phyloP scores from a whole-genome alignment of 139 green algal genomes.

The Haematococcus lacustris region DNA sequence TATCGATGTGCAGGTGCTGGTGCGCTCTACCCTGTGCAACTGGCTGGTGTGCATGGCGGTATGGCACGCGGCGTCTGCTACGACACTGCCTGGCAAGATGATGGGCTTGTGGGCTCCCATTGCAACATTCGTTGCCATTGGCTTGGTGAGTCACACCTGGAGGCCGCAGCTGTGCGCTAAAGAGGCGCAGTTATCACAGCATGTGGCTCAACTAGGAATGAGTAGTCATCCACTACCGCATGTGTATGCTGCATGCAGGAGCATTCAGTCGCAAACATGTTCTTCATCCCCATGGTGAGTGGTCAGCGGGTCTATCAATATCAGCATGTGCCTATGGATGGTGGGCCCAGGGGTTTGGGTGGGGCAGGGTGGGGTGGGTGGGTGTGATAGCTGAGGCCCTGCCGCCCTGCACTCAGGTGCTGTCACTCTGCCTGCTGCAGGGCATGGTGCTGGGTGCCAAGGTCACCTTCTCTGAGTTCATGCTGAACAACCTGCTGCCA shows the following conservation, averaged over 20 bases:
- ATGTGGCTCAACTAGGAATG: too few species aligned
- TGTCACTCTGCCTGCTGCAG: too few species aligned
- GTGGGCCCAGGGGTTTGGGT: too few species aligned
- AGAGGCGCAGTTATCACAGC: too few species aligned
- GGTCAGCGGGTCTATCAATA: too few species aligned
- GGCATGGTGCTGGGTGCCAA: slow-evolving; percentile 31
- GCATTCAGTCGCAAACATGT: slow-evolving; percentile 55
- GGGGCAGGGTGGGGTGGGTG: too few species aligned
- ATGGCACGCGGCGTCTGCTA: slow-evolving; percentile 60
- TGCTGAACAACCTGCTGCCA: slow-evolving; percentile 75
- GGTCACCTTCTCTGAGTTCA: slow-evolving; percentile 63
- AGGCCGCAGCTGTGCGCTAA: too few species aligned
- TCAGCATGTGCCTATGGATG: too few species aligned
- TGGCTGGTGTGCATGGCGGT: slow-evolving; percentile 85
- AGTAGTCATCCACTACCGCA: too few species aligned
- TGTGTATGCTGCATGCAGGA: too few species aligned
- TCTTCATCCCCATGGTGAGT: slow-evolving; percentile 65
- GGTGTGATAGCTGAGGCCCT: too few species aligned
- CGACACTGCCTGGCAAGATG: slow-evolving; percentile 70
- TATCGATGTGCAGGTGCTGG: background rate
- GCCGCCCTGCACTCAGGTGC: too few species aligned
- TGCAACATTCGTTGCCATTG: slow-evolving; percentile 75
- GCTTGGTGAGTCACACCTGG: slow-evolving; percentile 84
- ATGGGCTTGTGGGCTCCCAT: slow-evolving; percentile 59
- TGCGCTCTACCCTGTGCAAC: slow-evolving; percentile 21